Evolutionary conservation across 345 rosid species (phyloP).

Genomic region (Populus deltoides): DNA sequence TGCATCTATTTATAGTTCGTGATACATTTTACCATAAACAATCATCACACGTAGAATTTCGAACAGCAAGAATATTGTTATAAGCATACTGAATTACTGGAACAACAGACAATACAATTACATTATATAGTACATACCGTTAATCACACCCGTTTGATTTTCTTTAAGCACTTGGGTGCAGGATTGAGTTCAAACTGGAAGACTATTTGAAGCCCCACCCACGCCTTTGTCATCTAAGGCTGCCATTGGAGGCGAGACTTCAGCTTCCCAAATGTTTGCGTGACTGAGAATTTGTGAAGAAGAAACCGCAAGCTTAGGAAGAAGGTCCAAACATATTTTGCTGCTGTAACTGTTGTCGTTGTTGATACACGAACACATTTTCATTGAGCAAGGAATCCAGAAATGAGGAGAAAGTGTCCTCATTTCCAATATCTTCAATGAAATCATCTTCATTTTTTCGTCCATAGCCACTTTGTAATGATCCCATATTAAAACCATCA

Average conservation of each 20-base stretch:
- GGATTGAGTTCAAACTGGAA: background rate
- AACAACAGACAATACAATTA: background rate
- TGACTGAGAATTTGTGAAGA: background rate
- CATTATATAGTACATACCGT: background rate
- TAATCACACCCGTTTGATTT: background rate
- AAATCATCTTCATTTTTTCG: slow-evolving; percentile 15
- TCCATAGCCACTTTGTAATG: slow-evolving; percentile 12
- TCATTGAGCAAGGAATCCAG: slow-evolving; percentile 65
- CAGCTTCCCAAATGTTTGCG: slow-evolving; percentile 20
- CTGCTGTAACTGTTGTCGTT: slow-evolving; percentile 6
- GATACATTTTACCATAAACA: background rate
- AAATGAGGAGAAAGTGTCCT: slow-evolving; percentile 64
- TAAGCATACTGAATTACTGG: background rate
- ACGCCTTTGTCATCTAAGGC: slow-evolving; percentile 16
- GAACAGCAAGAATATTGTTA: too few species aligned
- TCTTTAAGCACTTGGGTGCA: background rate
- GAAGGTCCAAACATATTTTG: background rate
- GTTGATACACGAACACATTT: slow-evolving; percentile 29
- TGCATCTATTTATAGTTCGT: background rate
- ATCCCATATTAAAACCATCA: slow-evolving; percentile 12
- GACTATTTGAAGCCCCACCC: slow-evolving; percentile 10
- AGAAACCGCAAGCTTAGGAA: background rate
- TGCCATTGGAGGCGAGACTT: slow-evolving; percentile 16
- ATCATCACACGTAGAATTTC: background rate
- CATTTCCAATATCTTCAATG: slow-evolving; percentile 30